Conservation (phyloP, 495 filamentous ascomycete species). For the Penicillium paradoxum region DNA sequence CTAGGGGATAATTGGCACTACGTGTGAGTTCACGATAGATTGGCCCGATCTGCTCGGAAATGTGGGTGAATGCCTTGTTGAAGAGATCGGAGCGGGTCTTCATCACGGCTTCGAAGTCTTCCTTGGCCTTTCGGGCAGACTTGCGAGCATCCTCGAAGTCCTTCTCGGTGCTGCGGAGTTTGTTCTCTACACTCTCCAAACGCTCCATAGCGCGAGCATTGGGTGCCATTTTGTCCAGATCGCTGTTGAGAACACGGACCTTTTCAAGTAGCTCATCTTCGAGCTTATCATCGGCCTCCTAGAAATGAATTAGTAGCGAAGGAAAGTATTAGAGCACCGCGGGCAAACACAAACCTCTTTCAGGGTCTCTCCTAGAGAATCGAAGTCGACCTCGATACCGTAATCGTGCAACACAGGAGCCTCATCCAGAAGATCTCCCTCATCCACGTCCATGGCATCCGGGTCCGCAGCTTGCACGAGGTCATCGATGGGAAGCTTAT, state of each 20-base stretch:
- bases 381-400: constrained; percentile 89
- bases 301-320: background rate
- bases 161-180: constrained; percentile 78
- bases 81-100: constrained; percentile 83
- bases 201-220: constrained; percentile 95
- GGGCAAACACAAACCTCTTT: constrained; percentile 55
- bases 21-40: constrained; percentile 95
- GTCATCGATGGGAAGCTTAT: constrained; percentile 83
- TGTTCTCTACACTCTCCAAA: constrained; percentile 76
- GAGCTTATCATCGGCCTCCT: constrained; percentile 64
- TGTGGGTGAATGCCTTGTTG: constrained; percentile 90
- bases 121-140: constrained; percentile 66
- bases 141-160: constrained; percentile 81
- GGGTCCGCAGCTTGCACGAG: constrained; percentile 60
- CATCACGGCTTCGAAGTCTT: constrained; percentile 77
- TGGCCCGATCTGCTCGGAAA: constrained; percentile 85
- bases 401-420: constrained; percentile 67
- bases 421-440: constrained; percentile 46
- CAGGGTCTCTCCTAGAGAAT: constrained; percentile 77
- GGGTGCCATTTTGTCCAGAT: constrained; percentile 88
- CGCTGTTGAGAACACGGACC: constrained; percentile 64
- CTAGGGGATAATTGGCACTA: constrained; percentile 75
- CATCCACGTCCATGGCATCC: constrained; percentile 86
- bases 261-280: constrained; percentile 78
- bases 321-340: background rate